Conservation (phyloP, 495 filamentous ascomycete genomes). For the Penicillium nucicola region DNA sequence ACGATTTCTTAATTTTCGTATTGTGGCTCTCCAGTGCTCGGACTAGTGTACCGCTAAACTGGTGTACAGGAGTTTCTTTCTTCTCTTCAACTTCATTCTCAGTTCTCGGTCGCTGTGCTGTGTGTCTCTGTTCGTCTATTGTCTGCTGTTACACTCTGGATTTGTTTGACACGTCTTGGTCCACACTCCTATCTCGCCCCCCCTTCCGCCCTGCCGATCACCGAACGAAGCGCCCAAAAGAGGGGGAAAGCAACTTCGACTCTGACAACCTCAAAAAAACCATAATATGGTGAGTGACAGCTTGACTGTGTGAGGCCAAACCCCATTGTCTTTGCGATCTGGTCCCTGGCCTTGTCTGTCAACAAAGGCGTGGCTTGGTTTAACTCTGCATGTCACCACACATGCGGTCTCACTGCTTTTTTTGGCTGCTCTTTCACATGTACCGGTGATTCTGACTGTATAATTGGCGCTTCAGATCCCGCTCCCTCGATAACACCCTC, state of each 20-base stretch:
- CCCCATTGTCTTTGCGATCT: slow-evolving; percentile 13
- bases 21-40: slow-evolving; percentile 1
- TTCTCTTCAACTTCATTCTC: not conserved
- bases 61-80: slow-evolving; percentile 1
- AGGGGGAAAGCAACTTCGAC: slow-evolving; percentile 10
- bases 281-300: slow-evolving; percentile 19
- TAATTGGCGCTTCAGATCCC: slow-evolving; percentile 13
- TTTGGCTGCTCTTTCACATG: slow-evolving; percentile 12
- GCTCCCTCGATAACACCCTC: slow-evolving; percentile 10
- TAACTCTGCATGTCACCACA: slow-evolving; percentile 19
- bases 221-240: slow-evolving; percentile 15
- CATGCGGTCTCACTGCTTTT: slow-evolving; percentile 24
- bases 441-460: slow-evolving; percentile 12
- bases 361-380: slow-evolving; percentile 18
- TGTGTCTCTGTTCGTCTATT: too few species aligned
- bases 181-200: slow-evolving; percentile 7
- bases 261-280: slow-evolving; percentile 1
- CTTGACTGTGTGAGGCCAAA: too few species aligned
- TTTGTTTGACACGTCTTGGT: slow-evolving; percentile 3
- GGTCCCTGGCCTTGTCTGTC: slow-evolving; percentile 13
- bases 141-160: too few species aligned
- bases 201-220: slow-evolving; percentile 20
- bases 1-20: too few species aligned
- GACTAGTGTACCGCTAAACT: slow-evolving; percentile 15
- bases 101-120: not conserved